Evolutionary conservation across 2,329 filamentous ascomycete species (phyloP), one percentile per base, ranked within the genome.

Genomic region (Colletotrichum graminicola): DNA sequence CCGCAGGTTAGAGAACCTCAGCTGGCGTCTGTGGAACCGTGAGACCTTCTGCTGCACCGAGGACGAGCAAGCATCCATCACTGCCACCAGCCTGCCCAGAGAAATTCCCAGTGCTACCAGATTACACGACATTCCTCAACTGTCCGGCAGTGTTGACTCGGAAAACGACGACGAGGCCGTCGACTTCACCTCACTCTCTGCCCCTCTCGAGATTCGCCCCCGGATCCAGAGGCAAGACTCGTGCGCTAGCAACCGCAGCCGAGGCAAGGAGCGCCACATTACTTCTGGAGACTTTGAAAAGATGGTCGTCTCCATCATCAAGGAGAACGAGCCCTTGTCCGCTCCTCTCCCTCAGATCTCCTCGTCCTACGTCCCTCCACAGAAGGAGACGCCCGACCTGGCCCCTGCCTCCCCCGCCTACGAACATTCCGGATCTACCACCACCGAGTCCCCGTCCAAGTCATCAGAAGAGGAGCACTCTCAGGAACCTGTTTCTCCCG

Each of bases 21-120:
- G 93, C 80, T 98, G 96, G 96, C 88, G 96, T 77, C 85, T 98
- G 73, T 98, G 95, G 95, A 97, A 94, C 77, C 89, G 94, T 77
- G 95, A 98, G 80, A 95, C 93, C 14, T 94, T 97, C 77, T 97
- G 95, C 83, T 95, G 92, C 82, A 92, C 93, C 73, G 88, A 88
- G 49, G 85, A 87, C 71, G 85, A 87, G 76, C 85, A 87, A 76
- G 83, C 87, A 66, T 78, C 81, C 18, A 76, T 82, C 55, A 74
- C 77, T 56, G 76, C 80, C 76, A 80, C 84, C 74, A 81, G 85
- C 76, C 77, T 86, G 72, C 83, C 89, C 75, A 83, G 85, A 75
- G 81, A 86, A 67, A 88, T 90, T 64, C 84, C 83, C 60, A 77
- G 79, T 56, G 49, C 65, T 21, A 77, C 78, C 54, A 80, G 79